A percentile compares a stretch with the other conserved stretches of the same genome.
Conservation (phyloP, 768 basidiomycete genomes). For the Suillus brevipes region DNA sequence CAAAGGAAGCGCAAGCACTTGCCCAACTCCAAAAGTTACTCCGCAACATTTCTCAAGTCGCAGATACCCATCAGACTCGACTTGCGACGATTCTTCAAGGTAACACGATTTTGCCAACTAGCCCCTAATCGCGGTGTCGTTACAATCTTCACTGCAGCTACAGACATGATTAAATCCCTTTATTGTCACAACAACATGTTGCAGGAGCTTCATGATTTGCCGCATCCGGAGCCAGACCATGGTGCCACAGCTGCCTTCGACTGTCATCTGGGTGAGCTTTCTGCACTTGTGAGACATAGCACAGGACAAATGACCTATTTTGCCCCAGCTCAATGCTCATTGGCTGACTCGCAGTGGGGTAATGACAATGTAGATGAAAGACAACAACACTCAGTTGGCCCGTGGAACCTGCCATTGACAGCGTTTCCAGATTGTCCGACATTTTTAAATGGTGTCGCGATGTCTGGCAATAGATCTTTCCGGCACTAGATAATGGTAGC, state of each 20-base stretch:
- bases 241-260: neutral
- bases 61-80: neutral
- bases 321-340: neutral
- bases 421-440: neutral
- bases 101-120: neutral
- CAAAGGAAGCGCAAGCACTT: neutral
- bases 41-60: neutral
- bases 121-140: neutral
- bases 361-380: neutral
- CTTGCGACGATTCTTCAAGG: slow-evolving; percentile 1
- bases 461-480: neutral
- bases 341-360: too few relatives aligned
- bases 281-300: neutral
- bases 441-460: neutral
- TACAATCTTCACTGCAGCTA: slow-evolving; percentile 1
- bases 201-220: neutral
- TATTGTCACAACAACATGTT: neutral
- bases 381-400: neutral
- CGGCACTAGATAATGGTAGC: neutral
- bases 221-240: neutral
- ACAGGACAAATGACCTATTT: neutral
- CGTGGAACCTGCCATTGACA: neutral
- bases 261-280: neutral
- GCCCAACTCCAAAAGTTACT: neutral
- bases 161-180: neutral